A percentile compares a stretch with the other conserved stretches of the same genome.
phyloP scores from a whole-genome alignment of 352 stramenopile genomes.

The Aphanomyces stellatus region DNA sequence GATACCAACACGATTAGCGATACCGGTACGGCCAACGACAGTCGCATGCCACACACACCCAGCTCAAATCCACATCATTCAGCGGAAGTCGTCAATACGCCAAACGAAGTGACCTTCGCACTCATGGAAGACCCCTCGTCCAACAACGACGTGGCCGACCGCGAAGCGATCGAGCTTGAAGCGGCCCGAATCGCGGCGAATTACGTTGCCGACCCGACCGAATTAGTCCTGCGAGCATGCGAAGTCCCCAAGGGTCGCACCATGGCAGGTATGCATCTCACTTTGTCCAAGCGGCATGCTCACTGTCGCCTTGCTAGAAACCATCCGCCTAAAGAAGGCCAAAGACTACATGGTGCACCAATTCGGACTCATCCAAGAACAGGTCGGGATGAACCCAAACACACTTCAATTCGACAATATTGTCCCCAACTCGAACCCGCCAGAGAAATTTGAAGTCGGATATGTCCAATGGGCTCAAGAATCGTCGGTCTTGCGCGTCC shows the following conservation, averaged over 20 bases:
- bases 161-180: background rate
- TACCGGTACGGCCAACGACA: background rate
- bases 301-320: too few relatives aligned
- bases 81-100: background rate
- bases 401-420: conserved; percentile 37
- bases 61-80: background rate
- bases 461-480: conserved; percentile 49
- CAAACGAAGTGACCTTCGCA: background rate
- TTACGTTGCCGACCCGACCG: conserved; percentile 4
- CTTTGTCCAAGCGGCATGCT: too few relatives aligned
- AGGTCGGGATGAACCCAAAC: conserved; percentile 53
- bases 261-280: background rate
- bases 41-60: background rate
- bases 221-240: conserved; percentile 7
- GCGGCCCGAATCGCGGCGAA: background rate
- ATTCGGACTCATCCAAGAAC: conserved; percentile 71
- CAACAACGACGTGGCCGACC: background rate
- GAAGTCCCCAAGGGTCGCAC: background rate
- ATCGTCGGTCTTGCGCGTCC: conserved; percentile 41
- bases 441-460: conserved; percentile 53
- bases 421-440: conserved; percentile 32
- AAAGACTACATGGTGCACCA: conserved; percentile 72
- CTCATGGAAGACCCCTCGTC: background rate
- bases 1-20: background rate
- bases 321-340: conserved; percentile 71